A percentile compares a stretch with the other conserved stretches of the same genome.
Conservation (phyloP, 2,329 filamentous ascomycete genomes). For the Drechslerella dactyloides region DNA sequence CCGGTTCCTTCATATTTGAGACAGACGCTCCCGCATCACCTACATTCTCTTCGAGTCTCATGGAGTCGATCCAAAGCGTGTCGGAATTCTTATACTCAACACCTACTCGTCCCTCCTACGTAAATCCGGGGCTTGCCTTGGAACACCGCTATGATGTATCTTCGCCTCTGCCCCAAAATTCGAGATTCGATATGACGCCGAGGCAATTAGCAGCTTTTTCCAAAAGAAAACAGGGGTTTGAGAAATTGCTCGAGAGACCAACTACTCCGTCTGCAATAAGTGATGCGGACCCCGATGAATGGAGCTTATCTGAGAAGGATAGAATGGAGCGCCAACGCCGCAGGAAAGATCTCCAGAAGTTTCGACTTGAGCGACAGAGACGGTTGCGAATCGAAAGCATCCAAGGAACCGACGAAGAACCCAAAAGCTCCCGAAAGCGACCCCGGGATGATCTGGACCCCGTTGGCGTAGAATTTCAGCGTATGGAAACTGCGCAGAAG, state of each 20-base stretch:
- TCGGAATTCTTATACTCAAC: slow-evolving; percentile 38
- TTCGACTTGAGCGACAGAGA: slow-evolving; percentile 35
- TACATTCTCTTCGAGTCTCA: slow-evolving; percentile 31
- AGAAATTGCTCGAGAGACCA: slow-evolving; percentile 36
- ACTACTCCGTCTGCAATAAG: slow-evolving; percentile 41
- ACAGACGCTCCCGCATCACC: slow-evolving; percentile 34
- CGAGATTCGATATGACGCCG: slow-evolving; percentile 42
- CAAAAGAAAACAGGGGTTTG: slow-evolving; percentile 34
- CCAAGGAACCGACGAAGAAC: neutral
- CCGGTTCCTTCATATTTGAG: slow-evolving; percentile 49
- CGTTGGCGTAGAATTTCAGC: slow-evolving; percentile 3
- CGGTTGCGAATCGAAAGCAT: slow-evolving; percentile 25
- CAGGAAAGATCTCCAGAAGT: slow-evolving; percentile 44
- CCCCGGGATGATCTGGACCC: slow-evolving; percentile 10
- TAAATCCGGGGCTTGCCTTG: slow-evolving; percentile 38
- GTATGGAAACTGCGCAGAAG: slow-evolving; percentile 13
- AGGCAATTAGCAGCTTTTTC: slow-evolving; percentile 43
- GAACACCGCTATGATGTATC: slow-evolving; percentile 37
- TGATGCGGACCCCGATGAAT: slow-evolving; percentile 36
- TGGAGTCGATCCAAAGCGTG: slow-evolving; percentile 34
- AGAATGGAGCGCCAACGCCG: slow-evolving; percentile 35
- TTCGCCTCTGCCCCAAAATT: slow-evolving; percentile 32
- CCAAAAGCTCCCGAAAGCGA: slow-evolving; percentile 16
- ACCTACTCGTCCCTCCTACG: slow-evolving; percentile 29
- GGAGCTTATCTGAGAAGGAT: slow-evolving; percentile 33